Base-by-base conservation (phyloP, 768 basidiomycete species). In the Psilocybe tampanensis region DNA sequence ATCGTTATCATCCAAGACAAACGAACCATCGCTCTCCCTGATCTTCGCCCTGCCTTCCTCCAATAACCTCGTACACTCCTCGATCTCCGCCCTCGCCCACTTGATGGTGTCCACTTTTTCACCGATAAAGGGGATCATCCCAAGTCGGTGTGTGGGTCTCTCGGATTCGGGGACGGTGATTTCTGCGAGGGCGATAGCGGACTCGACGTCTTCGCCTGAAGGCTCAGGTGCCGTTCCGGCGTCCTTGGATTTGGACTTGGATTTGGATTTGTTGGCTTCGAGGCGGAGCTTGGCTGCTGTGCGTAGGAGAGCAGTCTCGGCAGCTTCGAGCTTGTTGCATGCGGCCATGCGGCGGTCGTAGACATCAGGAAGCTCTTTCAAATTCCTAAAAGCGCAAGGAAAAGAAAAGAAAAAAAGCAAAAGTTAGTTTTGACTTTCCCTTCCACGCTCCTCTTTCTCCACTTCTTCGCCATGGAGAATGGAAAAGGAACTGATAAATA, bases 61-160 rank as follows among this genome's bases (percentile, higher is more conserved):
- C 44, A 93, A 73, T 2, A 83, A 63, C 18, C 66, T 66, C 17
- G 78, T 84, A 54, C 86, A 84, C 1, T 75, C 65, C 1, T 73
- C 71, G 54, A 97, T 92, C 72, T 95, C 90, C 18, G 80, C 75
- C 26, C 91, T 79, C 18, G 87, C 85, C 94, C 95, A 97, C 2
- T 94, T 88, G 67, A 98, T 94, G 2, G 90, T 84, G 74, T 98
- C 97, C 15, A 98, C 95, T 70, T 96, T 90, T 70, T 92, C 70
- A 8, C 97, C 97, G 2, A 85, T 74, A 22, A 96, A 76, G 1
- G 76, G 76, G 4, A 83, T 61, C 66, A 80, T 80, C 8, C 85
- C 78, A 6, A 95, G 82, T 43, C 88, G 85, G 68, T 93, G 92
- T 0, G 85, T 84, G 0, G 96, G 97, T 1, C 96, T 84, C 63